These are phyloP conservation scores for Scutellaria minor DNA, from an alignment of 257 asterid species.

Conservation along the genomic window DNA sequence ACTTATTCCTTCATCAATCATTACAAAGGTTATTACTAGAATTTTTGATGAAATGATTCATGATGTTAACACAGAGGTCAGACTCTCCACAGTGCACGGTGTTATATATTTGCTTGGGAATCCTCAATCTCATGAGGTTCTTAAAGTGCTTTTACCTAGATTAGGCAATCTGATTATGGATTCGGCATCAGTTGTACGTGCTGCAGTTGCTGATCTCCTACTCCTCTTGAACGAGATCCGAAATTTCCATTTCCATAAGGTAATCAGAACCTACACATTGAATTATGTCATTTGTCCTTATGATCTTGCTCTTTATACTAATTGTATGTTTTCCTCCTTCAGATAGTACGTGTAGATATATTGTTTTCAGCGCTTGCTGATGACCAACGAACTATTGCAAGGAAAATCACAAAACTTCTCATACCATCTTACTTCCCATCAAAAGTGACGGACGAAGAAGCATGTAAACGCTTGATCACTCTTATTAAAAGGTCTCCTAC, in stretches of 20 bases:
- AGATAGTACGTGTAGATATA: conserved; percentile 74
- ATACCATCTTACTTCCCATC: conserved; percentile 90
- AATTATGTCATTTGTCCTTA: neutral
- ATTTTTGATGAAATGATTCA: conserved; percentile 69
- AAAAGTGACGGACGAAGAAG: conserved; percentile 74
- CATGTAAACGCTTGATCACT: conserved; percentile 80
- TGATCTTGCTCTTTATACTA: conserved; percentile 31
- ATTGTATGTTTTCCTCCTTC: conserved; percentile 40
- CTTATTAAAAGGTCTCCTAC: conserved; percentile 79
- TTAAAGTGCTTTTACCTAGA: conserved; percentile 93
- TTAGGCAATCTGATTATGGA: conserved; percentile 75
- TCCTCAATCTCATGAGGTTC: conserved; percentile 96
- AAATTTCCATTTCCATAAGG: conserved; percentile 91
- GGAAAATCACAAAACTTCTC: conserved; percentile 88
- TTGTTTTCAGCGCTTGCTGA: conserved; percentile 74
- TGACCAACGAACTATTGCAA: conserved; percentile 77
- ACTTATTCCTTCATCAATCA: conserved; percentile 81
- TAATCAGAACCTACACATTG: conserved; percentile 35
- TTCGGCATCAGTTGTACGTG: conserved; percentile 65
- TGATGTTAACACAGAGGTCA: conserved; percentile 83
- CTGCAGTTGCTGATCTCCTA: conserved; percentile 82
- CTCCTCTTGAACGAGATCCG: conserved; percentile 67
- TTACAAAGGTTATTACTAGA: conserved; percentile 73
- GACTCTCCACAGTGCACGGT: conserved; percentile 87
- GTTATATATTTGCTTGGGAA: conserved; percentile 80